Evolutionary conservation across 192 early-diverging fungal species (phyloP).

Genomic region (Mortierella antarctica): DNA sequence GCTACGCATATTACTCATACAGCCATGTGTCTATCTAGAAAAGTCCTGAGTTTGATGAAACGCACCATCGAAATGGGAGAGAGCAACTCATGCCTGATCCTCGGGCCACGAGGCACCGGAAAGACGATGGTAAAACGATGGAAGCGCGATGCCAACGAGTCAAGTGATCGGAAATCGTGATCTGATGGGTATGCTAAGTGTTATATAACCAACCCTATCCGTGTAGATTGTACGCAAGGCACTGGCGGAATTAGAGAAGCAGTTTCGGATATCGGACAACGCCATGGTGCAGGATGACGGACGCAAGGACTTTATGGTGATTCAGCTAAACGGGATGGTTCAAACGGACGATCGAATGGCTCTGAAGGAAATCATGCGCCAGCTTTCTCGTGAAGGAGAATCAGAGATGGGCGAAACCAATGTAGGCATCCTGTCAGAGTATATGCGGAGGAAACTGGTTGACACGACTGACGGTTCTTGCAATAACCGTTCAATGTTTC

Average conservation of each 20-base stretch:
- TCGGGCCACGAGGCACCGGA: slow-evolving; percentile 79
- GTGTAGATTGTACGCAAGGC: slow-evolving; percentile 55
- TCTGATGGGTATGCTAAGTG: background rate
- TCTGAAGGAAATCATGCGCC: slow-evolving; percentile 83
- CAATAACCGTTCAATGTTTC: slow-evolving; percentile 3
- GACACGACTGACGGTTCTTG: background rate
- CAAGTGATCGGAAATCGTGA: background rate
- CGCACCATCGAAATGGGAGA: slow-evolving; percentile 76
- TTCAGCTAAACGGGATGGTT: slow-evolving; percentile 80
- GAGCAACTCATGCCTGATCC: slow-evolving; percentile 87
- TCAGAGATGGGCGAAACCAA: slow-evolving; percentile 59
- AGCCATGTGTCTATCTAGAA: slow-evolving; percentile 38
- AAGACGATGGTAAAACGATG: slow-evolving; percentile 28
- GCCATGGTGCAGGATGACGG: slow-evolving; percentile 14
- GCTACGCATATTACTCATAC: background rate
- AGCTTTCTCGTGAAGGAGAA: slow-evolving; percentile 72
- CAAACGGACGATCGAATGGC: slow-evolving; percentile 88
- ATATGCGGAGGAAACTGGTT: background rate
- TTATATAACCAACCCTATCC: background rate
- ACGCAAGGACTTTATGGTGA: slow-evolving; percentile 66
- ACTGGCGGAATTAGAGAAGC: slow-evolving; percentile 44
- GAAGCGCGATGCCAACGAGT: background rate
- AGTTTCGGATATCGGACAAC: slow-evolving; percentile 24
- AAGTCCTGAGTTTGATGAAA: slow-evolving; percentile 67
- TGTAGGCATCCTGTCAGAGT: slow-evolving; percentile 16